Conservation (phyloP, 2,329 filamentous ascomycete genomes). For the Neopestalotiopsis clavispora region DNA sequence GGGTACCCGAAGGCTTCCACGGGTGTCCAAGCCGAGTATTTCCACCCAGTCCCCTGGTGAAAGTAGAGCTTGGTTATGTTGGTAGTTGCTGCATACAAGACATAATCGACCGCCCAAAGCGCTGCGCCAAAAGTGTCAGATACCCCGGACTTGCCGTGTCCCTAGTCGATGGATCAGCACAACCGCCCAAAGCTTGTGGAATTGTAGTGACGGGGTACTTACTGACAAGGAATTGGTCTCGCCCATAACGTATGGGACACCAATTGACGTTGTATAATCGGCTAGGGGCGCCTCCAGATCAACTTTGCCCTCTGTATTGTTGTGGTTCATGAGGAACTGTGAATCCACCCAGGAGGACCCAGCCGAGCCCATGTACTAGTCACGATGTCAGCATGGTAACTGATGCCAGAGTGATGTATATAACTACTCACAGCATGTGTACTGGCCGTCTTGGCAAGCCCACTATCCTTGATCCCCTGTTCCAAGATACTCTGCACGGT, state of each 20-base stretch:
- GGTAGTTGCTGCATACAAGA: constrained; percentile 2
- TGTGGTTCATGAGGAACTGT: background rate
- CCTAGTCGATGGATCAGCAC: no score
- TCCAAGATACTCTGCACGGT: no score
- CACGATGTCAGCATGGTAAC: background rate
- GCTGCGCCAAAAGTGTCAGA: constrained; percentile 7
- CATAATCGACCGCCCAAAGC: constrained; percentile 10
- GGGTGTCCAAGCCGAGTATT: constrained; percentile 31
- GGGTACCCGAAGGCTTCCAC: constrained; percentile 19
- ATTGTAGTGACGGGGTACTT: background rate
- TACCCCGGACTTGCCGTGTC: background rate
- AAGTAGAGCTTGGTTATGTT: constrained; percentile 3
- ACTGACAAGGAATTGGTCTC: background rate
- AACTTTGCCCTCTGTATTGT: background rate
- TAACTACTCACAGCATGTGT: background rate
- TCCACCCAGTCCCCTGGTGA: constrained; percentile 26
- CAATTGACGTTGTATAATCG: background rate
- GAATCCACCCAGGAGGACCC: background rate
- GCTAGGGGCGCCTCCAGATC: background rate
- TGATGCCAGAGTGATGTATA: background rate
- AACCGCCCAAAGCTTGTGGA: no score
- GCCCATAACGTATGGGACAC: background rate
- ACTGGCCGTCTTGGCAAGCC: background rate
- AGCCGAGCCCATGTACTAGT: background rate
- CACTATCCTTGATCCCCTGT: background rate